Percentiles rank a stretch among this genome's conserved stretches.
Evolutionary conservation across 2,329 filamentous ascomycete genomes (phyloP).

Genomic region (Fusarium marasasianum): DNA sequence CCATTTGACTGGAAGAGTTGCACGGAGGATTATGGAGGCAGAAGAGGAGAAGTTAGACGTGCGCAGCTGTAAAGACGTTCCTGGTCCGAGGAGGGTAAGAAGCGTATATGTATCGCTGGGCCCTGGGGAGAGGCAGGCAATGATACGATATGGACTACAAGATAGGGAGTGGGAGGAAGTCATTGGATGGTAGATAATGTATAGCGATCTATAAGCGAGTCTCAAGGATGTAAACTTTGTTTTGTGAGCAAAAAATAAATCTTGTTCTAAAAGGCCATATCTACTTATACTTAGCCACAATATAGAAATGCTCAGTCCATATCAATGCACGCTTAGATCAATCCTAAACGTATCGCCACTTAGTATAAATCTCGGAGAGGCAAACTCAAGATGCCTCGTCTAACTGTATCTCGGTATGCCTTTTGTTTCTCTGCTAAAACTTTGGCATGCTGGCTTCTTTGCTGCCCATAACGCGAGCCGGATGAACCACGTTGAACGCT

Average conservation of each 20-base stretch:
- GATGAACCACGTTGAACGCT: not conserved
- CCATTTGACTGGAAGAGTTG: not conserved
- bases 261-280: no score
- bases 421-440: not conserved
- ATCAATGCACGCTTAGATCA: rapidly evolving
- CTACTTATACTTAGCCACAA: not conserved
- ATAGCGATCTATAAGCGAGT: rapidly evolving
- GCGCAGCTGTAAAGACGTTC: not conserved
- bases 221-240: not conserved
- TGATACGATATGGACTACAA: not conserved
- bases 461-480: not conserved
- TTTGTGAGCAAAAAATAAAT: no score
- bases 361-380: rapidly evolving
- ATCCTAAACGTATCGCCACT: rapidly evolving
- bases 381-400: not conserved
- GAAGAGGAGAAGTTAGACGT: not conserved
- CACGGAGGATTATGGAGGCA: not conserved
- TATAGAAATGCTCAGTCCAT: not conserved
- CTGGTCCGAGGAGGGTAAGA: not conserved
- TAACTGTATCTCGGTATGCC: not conserved
- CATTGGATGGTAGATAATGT: not conserved
- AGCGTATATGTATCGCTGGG: not conserved
- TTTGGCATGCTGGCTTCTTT: not conserved
- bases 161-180: not conserved
- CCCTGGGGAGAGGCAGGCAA: not conserved